Percentiles rank a stretch among this genome's conserved stretches.
Evolutionary conservation across 768 basidiomycete genomes (phyloP).

Genomic region (Tephrocybe rancida): DNA sequence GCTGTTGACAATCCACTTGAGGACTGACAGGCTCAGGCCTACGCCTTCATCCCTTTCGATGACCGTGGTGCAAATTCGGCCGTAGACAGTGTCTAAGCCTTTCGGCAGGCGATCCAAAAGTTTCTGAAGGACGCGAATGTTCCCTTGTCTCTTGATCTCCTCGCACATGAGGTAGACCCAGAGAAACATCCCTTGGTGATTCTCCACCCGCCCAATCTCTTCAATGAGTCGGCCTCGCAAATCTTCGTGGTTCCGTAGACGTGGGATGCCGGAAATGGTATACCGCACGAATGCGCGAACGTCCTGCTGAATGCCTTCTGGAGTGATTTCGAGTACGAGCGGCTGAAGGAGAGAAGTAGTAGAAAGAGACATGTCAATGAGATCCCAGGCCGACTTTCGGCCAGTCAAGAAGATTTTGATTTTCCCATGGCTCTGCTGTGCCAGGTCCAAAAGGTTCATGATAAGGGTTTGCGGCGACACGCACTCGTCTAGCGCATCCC

Average conservation of each 20-base stretch:
- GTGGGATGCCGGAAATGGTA: too few species aligned
- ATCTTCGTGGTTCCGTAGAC: background rate
- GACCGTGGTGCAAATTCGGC: background rate
- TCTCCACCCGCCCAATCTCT: background rate
- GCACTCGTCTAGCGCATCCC: too few species aligned
- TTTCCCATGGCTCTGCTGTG: too few species aligned
- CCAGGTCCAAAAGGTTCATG: too few species aligned
- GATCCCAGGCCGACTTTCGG: too few species aligned
- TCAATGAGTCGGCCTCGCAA: background rate
- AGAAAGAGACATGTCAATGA: too few species aligned
- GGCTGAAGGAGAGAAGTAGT: too few species aligned
- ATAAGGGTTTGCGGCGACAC: too few species aligned
- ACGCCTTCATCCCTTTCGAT: background rate
- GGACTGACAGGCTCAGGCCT: background rate
- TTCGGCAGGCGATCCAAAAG: background rate
- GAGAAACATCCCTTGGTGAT: constrained; percentile 3
- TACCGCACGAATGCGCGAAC: too few species aligned
- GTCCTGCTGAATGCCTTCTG: too few species aligned
- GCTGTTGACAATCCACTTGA: background rate
- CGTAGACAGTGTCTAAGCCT: background rate
- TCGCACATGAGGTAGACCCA: constrained; percentile 1
- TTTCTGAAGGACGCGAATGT: background rate
- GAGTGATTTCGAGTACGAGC: too few species aligned
- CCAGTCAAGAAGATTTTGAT: too few species aligned
- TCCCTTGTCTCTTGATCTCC: background rate